phyloP scores from a whole-genome alignment of 306 rosid species.

The Arachis hypogaea region DNA sequence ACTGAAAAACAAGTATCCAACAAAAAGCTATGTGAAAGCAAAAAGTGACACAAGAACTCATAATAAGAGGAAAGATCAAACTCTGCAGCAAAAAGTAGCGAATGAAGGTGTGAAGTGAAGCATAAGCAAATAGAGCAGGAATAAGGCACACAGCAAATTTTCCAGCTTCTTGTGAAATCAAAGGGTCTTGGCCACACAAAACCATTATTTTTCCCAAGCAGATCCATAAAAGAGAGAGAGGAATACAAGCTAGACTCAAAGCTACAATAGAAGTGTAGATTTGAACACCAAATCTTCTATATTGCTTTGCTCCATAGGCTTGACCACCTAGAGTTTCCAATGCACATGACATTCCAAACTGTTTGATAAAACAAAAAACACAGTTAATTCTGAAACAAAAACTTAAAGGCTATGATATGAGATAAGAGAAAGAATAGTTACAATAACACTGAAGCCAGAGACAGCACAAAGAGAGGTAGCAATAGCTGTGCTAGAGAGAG shows the following conservation, averaged over 20 bases:
- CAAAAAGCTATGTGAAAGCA: slow-evolving; percentile 66
- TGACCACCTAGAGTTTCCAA: slow-evolving; percentile 72
- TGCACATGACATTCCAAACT: slow-evolving; percentile 73
- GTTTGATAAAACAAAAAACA: slow-evolving; percentile 35
- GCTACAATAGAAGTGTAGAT: slow-evolving; percentile 60
- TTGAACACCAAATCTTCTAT: slow-evolving; percentile 57
- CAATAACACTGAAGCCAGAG: slow-evolving; percentile 61
- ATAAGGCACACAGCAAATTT: slow-evolving; percentile 62
- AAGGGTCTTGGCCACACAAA: slow-evolving; percentile 82
- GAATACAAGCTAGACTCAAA: slow-evolving; percentile 60
- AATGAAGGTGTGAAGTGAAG: slow-evolving; percentile 61
- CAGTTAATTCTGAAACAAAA: slow-evolving; percentile 3
- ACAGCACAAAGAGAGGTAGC: slow-evolving; percentile 61
- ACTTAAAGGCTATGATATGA: neutral
- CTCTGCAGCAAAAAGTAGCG: slow-evolving; percentile 72
- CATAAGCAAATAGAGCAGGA: slow-evolving; percentile 84
- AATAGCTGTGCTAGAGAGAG: slow-evolving; percentile 67
- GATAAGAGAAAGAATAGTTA: slow-evolving; percentile 38
- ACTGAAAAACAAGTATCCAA: slow-evolving; percentile 74
- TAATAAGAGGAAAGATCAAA: slow-evolving; percentile 59
- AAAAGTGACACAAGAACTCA: slow-evolving; percentile 53
- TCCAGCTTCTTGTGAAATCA: slow-evolving; percentile 74
- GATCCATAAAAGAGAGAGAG: slow-evolving; percentile 66
- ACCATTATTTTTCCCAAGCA: slow-evolving; percentile 56
- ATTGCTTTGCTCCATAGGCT: slow-evolving; percentile 71